phyloP scores from a whole-genome alignment of 2,329 filamentous ascomycete genomes.

The Dothiorella sarmentorum region DNA sequence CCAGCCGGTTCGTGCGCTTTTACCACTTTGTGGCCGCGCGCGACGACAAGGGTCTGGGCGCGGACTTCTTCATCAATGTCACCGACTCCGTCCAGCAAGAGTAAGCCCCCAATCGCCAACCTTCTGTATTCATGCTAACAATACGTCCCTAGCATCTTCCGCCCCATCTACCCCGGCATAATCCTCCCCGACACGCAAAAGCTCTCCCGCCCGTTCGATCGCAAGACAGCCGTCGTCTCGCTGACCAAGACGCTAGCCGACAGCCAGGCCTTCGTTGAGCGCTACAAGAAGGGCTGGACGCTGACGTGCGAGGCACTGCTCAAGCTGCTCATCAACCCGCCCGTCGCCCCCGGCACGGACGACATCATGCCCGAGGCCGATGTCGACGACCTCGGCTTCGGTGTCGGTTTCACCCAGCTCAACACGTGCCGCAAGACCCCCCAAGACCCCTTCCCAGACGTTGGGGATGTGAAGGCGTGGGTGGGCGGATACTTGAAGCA shows the following conservation, averaged over 20 bases:
- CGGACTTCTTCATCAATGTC: slow-evolving; percentile 85
- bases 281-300: slow-evolving; percentile 69
- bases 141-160: slow-evolving; percentile 60
- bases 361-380: slow-evolving; percentile 83
- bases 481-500: slow-evolving; percentile 76
- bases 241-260: slow-evolving; percentile 89
- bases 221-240: slow-evolving; percentile 89
- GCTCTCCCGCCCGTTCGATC: slow-evolving; percentile 79
- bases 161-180: slow-evolving; percentile 78
- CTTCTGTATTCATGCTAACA: slow-evolving; percentile 20
- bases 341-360: slow-evolving; percentile 62
- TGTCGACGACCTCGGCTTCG: slow-evolving; percentile 92
- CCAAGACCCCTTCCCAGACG: slow-evolving; percentile 81
- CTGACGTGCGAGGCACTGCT: slow-evolving; percentile 87
- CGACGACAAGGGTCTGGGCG: slow-evolving; percentile 76
- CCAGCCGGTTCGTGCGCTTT: slow-evolving; percentile 84
- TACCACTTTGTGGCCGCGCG: slow-evolving; percentile 86
- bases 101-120: slow-evolving; percentile 41
- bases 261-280: slow-evolving; percentile 73
- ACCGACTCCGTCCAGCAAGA: slow-evolving; percentile 76
- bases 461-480: slow-evolving; percentile 76
- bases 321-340: slow-evolving; percentile 84
- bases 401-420: slow-evolving; percentile 87
- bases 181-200: slow-evolving; percentile 88
- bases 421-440: slow-evolving; percentile 78